Base-by-base conservation (phyloP, 805 yeast genomes). In the Pichia insulana region DNA sequence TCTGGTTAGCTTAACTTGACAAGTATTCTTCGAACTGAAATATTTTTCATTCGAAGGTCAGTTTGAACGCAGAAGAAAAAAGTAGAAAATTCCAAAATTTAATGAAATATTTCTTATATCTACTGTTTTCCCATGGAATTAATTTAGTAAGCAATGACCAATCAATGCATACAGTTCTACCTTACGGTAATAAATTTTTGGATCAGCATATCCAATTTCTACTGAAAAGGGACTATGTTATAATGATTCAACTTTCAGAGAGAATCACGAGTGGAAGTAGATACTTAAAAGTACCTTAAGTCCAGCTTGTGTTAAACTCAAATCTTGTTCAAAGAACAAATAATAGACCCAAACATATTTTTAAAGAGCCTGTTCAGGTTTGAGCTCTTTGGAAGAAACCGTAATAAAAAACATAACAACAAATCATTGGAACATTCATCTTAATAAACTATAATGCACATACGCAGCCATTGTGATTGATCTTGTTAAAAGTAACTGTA, bases 41-140 rank as follows among this genome's bases (percentile, higher is more conserved):
- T 15, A 19, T n/a, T 12, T 36, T 44, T 56, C 64, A 59, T 60
- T 60, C 64, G 51, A 46, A 52, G 51, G 41, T 41, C 30, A 46
- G 45, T 38, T 39, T 43, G 43, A 57, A 28, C 56, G 53, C 63
- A 58, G 63, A 58, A 61, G 62, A 58, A 58, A 57, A 48, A 44
- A 28, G 52, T 49, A 57, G 59, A 50, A 42, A 46, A 37, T 37
- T 31, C 30, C 20, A 17, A 31, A 26, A 32, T 42, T 42, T 34
- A 39, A 41, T 41, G 41, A 28, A 20, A 39, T 20, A 39, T 30
- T 36, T 40, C 47, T 42, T 34, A 30, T 48, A 37, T 42, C 40
- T 40, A 45, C 40, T 37, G 36, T 51, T 58, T 59, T 58, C 64
- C 64, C 57, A 51, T 63, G 68, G 63, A 50, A 62, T 61, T 17